A percentile compares a stretch with the other conserved stretches of the same genome.
Evolutionary conservation across 106 monocot species (phyloP).

Genomic region (Acorus calamus): DNA sequence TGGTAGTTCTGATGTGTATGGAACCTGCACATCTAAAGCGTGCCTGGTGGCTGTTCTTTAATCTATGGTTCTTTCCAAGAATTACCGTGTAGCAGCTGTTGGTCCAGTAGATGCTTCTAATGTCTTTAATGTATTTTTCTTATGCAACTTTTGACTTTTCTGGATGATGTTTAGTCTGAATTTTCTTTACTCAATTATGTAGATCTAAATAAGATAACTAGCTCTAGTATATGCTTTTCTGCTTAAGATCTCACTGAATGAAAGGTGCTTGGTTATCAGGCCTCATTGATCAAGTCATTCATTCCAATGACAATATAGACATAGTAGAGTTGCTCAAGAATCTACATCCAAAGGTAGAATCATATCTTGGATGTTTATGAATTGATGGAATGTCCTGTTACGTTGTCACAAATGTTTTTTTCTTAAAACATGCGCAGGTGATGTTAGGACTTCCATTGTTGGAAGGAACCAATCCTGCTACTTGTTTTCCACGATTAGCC

Average conservation of each 20-base stretch:
- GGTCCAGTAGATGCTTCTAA: too few relatives aligned
- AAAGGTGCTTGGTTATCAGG: constrained; percentile 30
- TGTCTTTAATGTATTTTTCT: too few relatives aligned
- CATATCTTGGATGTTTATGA: background rate
- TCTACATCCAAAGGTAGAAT: constrained; percentile 83
- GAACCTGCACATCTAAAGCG: too few relatives aligned
- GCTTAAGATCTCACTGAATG: background rate
- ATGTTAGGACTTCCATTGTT: constrained; percentile 86
- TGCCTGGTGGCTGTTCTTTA: too few relatives aligned
- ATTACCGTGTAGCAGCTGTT: too few relatives aligned
- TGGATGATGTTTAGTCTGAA: too few relatives aligned
- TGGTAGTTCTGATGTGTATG: too few relatives aligned
- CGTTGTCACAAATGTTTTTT: background rate
- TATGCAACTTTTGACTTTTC: too few relatives aligned
- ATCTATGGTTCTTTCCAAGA: too few relatives aligned
- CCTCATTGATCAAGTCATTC: constrained; percentile 77
- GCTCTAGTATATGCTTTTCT: too few relatives aligned
- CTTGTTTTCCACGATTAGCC: constrained; percentile 64
- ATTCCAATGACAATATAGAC: constrained; percentile 73
- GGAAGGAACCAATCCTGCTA: constrained; percentile 82
- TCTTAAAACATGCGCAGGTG: constrained; percentile 34
- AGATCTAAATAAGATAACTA: too few relatives aligned
- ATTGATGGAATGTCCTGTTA: background rate
- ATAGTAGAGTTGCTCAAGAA: constrained; percentile 65
- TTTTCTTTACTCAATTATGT: too few relatives aligned